Percentiles rank a stretch among this genome's conserved stretches.
These are phyloP conservation scores for Solanum rostratum DNA, from an alignment of 257 asterid species.

Conservation along the genomic window DNA sequence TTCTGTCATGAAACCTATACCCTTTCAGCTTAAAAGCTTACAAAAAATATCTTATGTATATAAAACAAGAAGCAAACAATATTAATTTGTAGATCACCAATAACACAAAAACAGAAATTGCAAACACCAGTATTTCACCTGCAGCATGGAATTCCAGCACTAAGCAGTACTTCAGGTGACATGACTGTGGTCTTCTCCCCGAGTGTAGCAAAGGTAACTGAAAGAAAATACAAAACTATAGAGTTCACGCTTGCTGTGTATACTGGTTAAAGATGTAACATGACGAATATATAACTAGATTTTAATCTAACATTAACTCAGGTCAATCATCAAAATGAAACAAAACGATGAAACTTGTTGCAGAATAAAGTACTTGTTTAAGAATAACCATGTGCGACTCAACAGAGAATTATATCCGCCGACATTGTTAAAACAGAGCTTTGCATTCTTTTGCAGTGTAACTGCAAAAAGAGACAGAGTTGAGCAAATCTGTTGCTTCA, in stretches of 20 bases:
- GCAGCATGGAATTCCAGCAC: conserved; percentile 99
- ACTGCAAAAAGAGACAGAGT: not conserved
- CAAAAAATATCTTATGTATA: not conserved
- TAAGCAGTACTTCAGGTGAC: conserved; percentile 95
- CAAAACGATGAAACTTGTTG: not conserved
- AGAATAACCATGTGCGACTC: not conserved
- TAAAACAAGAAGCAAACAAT: not conserved
- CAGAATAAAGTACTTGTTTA: not conserved
- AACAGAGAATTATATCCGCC: not conserved
- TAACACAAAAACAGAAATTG: conserved; percentile 2
- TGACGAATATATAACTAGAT: not conserved
- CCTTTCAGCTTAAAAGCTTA: not conserved
- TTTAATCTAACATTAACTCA: not conserved
- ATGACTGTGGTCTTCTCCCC: conserved; percentile 98
- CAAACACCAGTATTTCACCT: conserved; percentile 43
- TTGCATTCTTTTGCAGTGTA: not conserved
- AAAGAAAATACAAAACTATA: conserved; percentile 17
- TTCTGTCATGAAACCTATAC: not conserved
- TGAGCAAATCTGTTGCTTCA: not conserved
- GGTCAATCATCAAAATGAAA: not conserved
- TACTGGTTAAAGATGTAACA: not conserved
- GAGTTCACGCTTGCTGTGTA: conserved; percentile 3
- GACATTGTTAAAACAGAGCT: not conserved
- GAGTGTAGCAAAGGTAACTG: conserved; percentile 95
- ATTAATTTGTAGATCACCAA: conserved; percentile 5